These are phyloP conservation scores for Gonium pectorale DNA, from an alignment of 139 green algal genomes.

Conservation along the genomic window DNA sequence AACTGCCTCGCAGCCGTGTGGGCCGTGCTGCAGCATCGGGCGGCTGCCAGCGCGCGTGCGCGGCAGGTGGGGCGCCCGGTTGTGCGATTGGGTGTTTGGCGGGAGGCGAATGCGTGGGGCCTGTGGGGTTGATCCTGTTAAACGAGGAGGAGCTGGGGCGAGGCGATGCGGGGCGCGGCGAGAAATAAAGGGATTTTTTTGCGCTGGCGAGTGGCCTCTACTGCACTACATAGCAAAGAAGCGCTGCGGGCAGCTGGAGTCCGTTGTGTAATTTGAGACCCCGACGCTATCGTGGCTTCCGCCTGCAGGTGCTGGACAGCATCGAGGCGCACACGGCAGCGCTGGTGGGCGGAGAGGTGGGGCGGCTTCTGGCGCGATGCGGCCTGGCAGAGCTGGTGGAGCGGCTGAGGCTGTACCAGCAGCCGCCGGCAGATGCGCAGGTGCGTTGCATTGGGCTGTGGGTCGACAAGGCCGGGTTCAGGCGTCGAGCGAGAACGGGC, in stretches of 20 bases:
- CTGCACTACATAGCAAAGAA: no score
- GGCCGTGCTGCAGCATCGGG: slow-evolving; percentile 32
- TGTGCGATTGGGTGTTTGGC: background rate
- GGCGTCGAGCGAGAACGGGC: no score
- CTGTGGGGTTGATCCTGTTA: no score
- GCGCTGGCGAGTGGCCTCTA: no score
- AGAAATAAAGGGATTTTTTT: no score
- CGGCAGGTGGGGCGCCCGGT: slow-evolving; percentile 1
- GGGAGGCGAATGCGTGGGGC: no score
- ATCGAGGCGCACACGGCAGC: slow-evolving; percentile 65
- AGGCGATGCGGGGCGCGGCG: no score
- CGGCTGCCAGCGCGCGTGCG: background rate
- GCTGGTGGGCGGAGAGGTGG: slow-evolving; percentile 71
- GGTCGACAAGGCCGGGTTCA: no score
- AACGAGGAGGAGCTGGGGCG: no score
- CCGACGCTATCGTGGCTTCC: background rate
- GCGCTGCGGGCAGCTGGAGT: no score
- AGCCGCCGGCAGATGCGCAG: slow-evolving; percentile 9
- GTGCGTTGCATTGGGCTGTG: no score
- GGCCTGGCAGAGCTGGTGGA: slow-evolving; percentile 76
- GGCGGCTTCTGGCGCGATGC: slow-evolving; percentile 64
- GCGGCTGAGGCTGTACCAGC: slow-evolving; percentile 64
- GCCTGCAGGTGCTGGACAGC: slow-evolving; percentile 47
- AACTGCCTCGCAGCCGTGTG: slow-evolving; percentile 80
- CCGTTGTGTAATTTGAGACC: no score